Conservation (phyloP, 495 filamentous ascomycete genomes). For the Lepraria neglecta region DNA sequence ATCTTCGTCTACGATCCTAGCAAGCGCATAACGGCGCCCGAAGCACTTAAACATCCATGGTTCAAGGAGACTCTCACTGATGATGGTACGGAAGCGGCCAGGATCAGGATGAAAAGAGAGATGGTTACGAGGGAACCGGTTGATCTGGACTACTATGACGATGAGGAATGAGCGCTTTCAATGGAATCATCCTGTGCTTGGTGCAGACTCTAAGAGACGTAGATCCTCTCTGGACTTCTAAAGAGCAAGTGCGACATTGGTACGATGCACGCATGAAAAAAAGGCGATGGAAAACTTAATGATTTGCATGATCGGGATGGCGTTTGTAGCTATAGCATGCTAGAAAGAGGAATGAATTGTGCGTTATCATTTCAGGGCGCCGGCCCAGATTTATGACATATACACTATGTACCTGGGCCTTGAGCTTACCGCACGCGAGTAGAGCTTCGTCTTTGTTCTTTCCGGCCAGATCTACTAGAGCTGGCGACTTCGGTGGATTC, state of each 20-base stretch:
- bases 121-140: slow-evolving; percentile 2
- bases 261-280: slow-evolving; percentile 10
- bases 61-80: slow-evolving; percentile 62
- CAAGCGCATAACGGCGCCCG: slow-evolving; percentile 70
- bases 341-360: background rate
- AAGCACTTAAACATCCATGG: slow-evolving; percentile 11
- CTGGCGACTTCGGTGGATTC: no score
- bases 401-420: no score
- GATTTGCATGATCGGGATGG: slow-evolving; percentile 11
- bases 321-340: slow-evolving; percentile 9
- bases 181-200: background rate
- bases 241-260: slow-evolving; percentile 4
- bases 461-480: no score
- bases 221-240: background rate
- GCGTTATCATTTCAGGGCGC: slow-evolving; percentile 4
- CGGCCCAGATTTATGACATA: background rate
- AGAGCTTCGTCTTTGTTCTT: background rate
- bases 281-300: slow-evolving; percentile 1
- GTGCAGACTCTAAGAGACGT: background rate
- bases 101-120: slow-evolving; percentile 56
- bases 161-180: background rate
- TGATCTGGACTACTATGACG: slow-evolving; percentile 16
- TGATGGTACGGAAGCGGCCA: slow-evolving; percentile 88
- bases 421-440: background rate
- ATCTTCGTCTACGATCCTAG: slow-evolving; percentile 96